Evolutionary conservation across 768 basidiomycete species (phyloP), one percentile per base, ranked within the genome.

Genomic region (Podaxis mareebaensis): DNA sequence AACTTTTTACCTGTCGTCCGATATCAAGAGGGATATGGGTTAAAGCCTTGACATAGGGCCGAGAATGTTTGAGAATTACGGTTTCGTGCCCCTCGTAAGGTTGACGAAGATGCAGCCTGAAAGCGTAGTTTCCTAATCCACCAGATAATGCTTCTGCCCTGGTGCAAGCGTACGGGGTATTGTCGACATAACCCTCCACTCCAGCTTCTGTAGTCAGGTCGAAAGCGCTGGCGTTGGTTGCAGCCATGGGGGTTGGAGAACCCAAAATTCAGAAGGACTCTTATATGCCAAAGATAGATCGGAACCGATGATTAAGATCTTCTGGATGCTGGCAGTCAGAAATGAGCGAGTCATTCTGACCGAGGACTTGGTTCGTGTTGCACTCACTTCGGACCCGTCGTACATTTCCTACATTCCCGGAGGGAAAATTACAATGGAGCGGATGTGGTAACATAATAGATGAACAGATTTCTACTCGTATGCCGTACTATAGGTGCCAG

Each of bases 41-140:
- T 39, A 66, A 64, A 36, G 20, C 58, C 74, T 79, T 68, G 39
- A 74, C 70, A 64, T 80, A 84, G 28, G 80, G 74, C 54, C 81
- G 78, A 10, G 79, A 79, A 72, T 89, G 85, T 72, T 91, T 90
- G 48, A 89, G 67, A 33, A 90, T 76, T 12, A 86, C 69, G 3
- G 85, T 87, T 55, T 69, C 62, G 3, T 68, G 73, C 0, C 81
- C 84, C 40, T 78, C 68, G 61, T 81, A 74, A 8, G 79, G 77
- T 38, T 54, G 65, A 15, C 64, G 66, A 48, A 88, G 76, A 36
- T 70, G 69, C n/a, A 89, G 68, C 33, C 89, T 81, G 69, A 79
- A 90, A n/a, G 79, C 71, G 70, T 81, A 90, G 72, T 88, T 90
- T 33, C 76, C 78, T 22, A 36, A 56, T 5, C 89, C 89, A 1